Percentiles rank a stretch among this genome's conserved stretches.
Conservation (phyloP, 441 rosid species). For the Eutrema salsugineum region DNA sequence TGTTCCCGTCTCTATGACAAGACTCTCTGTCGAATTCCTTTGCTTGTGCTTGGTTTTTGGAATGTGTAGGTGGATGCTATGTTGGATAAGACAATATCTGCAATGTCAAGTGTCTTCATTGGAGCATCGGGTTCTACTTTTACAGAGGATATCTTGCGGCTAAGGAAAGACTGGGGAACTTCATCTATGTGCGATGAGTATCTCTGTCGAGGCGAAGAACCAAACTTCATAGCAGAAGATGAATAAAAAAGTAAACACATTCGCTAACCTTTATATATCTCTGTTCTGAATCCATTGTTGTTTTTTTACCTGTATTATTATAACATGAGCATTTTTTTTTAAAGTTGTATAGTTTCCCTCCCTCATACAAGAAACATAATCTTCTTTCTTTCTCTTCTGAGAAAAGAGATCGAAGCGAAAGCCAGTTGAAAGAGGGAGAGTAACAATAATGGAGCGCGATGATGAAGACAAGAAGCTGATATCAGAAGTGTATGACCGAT, state of each 20-base stretch:
- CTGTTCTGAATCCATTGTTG: background rate
- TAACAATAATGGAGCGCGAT: too few relatives aligned
- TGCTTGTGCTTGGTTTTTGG: constrained; percentile 5
- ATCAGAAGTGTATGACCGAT: too few relatives aligned
- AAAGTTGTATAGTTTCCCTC: too few relatives aligned
- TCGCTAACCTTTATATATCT: background rate
- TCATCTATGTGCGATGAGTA: constrained; percentile 84
- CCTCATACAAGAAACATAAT: too few relatives aligned
- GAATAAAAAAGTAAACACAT: constrained; percentile 33
- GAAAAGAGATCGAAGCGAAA: too few relatives aligned
- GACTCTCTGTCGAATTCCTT: background rate
- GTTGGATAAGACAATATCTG: constrained; percentile 89
- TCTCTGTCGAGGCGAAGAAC: constrained; percentile 69
- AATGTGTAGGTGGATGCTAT: constrained; percentile 87
- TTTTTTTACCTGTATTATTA: constrained; percentile 11
- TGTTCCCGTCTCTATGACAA: background rate
- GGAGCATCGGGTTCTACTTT: constrained; percentile 92
- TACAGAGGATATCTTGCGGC: constrained; percentile 84
- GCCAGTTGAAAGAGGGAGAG: too few relatives aligned
- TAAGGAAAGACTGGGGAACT: constrained; percentile 84
- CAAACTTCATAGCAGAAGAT: constrained; percentile 73
- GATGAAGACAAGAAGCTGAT: too few relatives aligned
- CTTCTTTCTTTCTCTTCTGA: too few relatives aligned
- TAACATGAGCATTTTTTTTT: too few relatives aligned
- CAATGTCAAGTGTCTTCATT: constrained; percentile 78